These are phyloP conservation scores for Ganoderma sp. DNA, from an alignment of 1,284 basidiomycete genomes.

Conservation along the genomic window DNA sequence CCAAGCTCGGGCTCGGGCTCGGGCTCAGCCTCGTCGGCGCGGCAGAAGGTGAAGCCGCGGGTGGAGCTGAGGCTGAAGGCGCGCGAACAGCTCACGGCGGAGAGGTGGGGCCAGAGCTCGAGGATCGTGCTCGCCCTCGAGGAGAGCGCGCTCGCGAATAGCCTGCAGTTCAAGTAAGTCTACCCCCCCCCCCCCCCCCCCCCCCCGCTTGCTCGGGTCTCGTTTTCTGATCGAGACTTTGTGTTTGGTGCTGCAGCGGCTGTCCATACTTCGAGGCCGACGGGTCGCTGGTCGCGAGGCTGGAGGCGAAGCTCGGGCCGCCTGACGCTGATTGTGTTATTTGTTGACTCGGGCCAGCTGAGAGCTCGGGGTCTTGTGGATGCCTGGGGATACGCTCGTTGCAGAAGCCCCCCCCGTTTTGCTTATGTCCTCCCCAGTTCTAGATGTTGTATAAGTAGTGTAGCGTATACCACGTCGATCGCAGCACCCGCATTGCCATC, in stretches of 20 bases:
- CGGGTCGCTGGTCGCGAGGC: constrained; percentile 55
- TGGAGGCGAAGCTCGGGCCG: constrained; percentile 60
- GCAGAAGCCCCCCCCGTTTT: not conserved
- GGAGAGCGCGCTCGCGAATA: constrained; percentile 50
- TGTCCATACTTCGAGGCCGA: constrained; percentile 61
- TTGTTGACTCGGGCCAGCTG: constrained; percentile 44
- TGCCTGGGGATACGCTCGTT: not conserved
- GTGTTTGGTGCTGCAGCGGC: constrained; percentile 45
- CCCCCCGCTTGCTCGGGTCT: not conserved
- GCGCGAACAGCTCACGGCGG: constrained; percentile 35
- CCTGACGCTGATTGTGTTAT: constrained; percentile 60
- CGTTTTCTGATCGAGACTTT: not conserved
- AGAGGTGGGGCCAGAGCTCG: constrained; percentile 22
- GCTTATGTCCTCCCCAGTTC: not conserved
- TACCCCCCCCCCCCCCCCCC: not conserved
- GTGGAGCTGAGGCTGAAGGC: constrained; percentile 53
- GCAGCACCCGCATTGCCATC: too few species aligned
- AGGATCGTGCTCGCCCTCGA: constrained; percentile 52
- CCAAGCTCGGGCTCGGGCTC: not conserved
- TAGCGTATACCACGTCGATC: not conserved
- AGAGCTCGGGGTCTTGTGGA: not conserved
- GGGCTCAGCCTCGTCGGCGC: too few species aligned
- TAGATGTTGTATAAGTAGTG: not conserved
- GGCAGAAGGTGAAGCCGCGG: constrained; percentile 43
- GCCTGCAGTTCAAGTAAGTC: constrained; percentile 64